These are phyloP conservation scores for Starmerella sirachaensis DNA, from an alignment of 805 yeast genomes.

Conservation along the genomic window DNA sequence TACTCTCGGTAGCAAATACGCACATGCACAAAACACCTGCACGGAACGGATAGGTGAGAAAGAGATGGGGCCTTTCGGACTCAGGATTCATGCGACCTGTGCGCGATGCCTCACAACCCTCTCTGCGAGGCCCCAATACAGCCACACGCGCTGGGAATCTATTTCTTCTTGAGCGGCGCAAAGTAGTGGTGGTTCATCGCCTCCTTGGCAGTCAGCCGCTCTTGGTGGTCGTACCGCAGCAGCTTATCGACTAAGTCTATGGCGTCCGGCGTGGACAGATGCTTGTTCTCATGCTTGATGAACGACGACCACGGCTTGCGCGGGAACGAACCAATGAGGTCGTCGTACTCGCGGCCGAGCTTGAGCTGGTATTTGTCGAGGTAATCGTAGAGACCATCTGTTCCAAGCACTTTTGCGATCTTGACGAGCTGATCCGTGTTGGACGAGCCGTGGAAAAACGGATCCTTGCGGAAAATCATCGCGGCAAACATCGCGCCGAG, in stretches of 20 bases:
- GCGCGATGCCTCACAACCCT: too few relatives aligned
- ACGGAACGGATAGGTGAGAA: too few relatives aligned
- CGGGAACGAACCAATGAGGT: constrained; percentile 53
- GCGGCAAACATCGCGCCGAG: constrained; percentile 86
- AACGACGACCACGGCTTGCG: constrained; percentile 81
- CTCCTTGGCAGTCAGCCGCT: constrained; percentile 76
- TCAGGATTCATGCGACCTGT: too few relatives aligned
- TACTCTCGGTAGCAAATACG: too few relatives aligned
- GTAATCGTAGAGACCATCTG: constrained; percentile 59
- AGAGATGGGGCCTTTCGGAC: too few relatives aligned
- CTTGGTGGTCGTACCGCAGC: constrained; percentile 75
- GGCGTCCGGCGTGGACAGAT: constrained; percentile 56
- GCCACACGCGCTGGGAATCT: too few relatives aligned
- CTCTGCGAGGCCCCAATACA: too few relatives aligned
- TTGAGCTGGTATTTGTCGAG: constrained; percentile 55
- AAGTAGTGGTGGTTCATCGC: constrained; percentile 72
- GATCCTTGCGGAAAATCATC: constrained; percentile 77
- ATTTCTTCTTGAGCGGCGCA: constrained; percentile 27
- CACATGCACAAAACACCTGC: too few relatives aligned
- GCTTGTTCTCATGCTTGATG: constrained; percentile 55
- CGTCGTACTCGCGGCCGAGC: constrained; percentile 69
- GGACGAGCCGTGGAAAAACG: constrained; percentile 83
- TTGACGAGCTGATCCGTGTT: constrained; percentile 86
- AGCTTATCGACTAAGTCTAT: constrained; percentile 64
- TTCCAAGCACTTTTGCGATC: constrained; percentile 78